phyloP scores from a whole-genome alignment of 1,284 basidiomycete genomes.

The Puccinia horiana region DNA sequence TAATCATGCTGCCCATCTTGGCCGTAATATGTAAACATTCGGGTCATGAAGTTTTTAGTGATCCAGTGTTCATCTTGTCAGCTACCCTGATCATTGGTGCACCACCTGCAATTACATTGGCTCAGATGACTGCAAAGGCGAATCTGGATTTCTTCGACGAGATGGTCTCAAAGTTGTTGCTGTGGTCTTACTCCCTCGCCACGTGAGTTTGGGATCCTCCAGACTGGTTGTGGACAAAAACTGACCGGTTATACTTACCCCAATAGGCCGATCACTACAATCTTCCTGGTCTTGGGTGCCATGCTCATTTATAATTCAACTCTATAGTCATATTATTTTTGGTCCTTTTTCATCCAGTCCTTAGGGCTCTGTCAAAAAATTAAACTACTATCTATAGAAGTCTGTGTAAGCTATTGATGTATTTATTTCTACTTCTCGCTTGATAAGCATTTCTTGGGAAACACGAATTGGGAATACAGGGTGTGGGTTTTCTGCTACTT shows the following conservation, averaged over 20 bases:
- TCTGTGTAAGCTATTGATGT: no score
- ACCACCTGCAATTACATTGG: conserved; percentile 55
- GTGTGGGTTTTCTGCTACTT: no score
- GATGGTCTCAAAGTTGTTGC: conserved; percentile 28
- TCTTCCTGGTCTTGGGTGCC: conserved; percentile 17
- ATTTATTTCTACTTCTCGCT: no score
- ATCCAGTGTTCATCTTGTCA: conserved; percentile 28
- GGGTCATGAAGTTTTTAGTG: neutral
- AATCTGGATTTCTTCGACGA: conserved; percentile 27
- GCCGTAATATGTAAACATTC: neutral
- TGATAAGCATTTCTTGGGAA: no score
- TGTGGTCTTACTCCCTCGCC: conserved; percentile 26
- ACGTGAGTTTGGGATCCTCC: conserved; percentile 13
- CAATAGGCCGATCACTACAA: conserved; percentile 25
- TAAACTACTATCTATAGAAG: no score
- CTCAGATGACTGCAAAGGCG: conserved; percentile 52
- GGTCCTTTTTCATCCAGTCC: no score
- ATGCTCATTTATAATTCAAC: conserved; percentile 10
- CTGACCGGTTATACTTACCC: neutral
- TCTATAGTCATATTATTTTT: neutral
- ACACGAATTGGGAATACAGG: no score
- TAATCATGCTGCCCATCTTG: conserved; percentile 34
- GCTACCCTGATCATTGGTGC: conserved; percentile 38
- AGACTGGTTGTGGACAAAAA: neutral
- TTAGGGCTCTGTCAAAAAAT: no score